These are phyloP conservation scores for Malus orientalis DNA, from an alignment of 306 rosid species.

Conservation along the genomic window DNA sequence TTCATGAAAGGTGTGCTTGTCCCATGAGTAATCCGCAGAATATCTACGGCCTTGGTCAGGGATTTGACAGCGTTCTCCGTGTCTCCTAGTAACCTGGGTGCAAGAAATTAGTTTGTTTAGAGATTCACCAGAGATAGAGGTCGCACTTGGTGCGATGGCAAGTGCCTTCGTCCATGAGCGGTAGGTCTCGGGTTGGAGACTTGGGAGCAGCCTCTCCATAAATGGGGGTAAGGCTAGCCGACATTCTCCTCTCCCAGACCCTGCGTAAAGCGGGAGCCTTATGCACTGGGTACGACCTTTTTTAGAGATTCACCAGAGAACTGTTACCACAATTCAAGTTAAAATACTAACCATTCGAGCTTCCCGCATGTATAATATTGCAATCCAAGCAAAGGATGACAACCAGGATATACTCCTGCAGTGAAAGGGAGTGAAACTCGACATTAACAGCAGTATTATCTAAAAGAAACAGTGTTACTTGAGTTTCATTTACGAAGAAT, in stretches of 20 bases:
- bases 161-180: too few relatives aligned
- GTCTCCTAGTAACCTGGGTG: conserved; percentile 57
- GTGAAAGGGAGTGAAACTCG: conserved; percentile 9
- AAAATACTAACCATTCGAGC: conserved; percentile 75
- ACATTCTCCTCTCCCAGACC: too few relatives aligned
- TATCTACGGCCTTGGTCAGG: conserved; percentile 58
- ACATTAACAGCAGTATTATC: neutral
- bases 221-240: too few relatives aligned
- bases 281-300: too few relatives aligned
- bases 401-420: conserved; percentile 69
- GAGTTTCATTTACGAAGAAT: too few relatives aligned
- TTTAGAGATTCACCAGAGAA: neutral
- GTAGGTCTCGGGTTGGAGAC: too few relatives aligned
- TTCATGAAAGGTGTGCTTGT: conserved; percentile 61
- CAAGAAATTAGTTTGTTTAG: neutral
- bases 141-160: too few relatives aligned
- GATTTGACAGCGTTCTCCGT: conserved; percentile 57
- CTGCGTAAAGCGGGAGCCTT: too few relatives aligned
- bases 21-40: conserved; percentile 77
- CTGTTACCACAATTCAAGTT: neutral
- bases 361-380: conserved; percentile 88
- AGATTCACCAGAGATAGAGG: neutral
- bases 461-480: too few relatives aligned
- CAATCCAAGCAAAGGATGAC: conserved; percentile 86
- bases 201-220: too few relatives aligned